Evolutionary conservation across 495 filamentous ascomycete species (phyloP).

Genomic region (Aspergillus funiculosus): DNA sequence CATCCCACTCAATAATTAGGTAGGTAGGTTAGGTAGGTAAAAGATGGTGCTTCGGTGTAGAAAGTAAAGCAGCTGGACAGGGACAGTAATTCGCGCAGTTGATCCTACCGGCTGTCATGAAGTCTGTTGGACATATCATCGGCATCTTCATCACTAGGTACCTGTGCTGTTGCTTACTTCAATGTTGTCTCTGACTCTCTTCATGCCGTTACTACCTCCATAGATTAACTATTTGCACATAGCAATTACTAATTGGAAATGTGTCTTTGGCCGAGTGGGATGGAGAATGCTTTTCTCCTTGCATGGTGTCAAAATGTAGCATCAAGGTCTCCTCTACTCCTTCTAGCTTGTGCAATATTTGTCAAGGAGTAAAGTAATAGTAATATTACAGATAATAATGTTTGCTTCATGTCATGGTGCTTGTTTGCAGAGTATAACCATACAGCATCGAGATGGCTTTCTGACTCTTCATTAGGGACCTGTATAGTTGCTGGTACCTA

Average conservation of each 20-base stretch:
- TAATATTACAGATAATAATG: constrained; percentile 3
- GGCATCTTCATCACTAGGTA: background rate
- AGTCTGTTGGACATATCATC: background rate
- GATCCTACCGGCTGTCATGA: constrained; percentile 9
- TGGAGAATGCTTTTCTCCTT: background rate
- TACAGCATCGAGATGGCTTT: too few species aligned
- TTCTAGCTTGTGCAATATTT: background rate
- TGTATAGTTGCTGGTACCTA: too few species aligned
- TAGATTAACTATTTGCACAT: too few species aligned
- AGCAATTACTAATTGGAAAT: constrained; percentile 1
- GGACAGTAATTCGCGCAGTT: constrained; percentile 25
- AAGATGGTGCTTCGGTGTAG: too few species aligned
- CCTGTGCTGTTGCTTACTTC: background rate
- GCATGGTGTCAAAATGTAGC: background rate
- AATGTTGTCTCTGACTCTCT: background rate
- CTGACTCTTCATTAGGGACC: too few species aligned
- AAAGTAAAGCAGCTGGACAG: background rate
- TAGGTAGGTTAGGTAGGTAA: too few species aligned
- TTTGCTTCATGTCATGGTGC: too few species aligned
- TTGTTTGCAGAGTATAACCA: too few species aligned
- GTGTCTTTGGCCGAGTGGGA: too few species aligned
- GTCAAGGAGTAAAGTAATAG: background rate
- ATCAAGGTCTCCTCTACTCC: background rate
- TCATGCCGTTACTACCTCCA: background rate
- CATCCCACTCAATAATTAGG: too few species aligned